Evolutionary conservation across 306 rosid species (phyloP), one percentile per base, ranked within the genome.

Genomic region (Prunus fruticosa): DNA sequence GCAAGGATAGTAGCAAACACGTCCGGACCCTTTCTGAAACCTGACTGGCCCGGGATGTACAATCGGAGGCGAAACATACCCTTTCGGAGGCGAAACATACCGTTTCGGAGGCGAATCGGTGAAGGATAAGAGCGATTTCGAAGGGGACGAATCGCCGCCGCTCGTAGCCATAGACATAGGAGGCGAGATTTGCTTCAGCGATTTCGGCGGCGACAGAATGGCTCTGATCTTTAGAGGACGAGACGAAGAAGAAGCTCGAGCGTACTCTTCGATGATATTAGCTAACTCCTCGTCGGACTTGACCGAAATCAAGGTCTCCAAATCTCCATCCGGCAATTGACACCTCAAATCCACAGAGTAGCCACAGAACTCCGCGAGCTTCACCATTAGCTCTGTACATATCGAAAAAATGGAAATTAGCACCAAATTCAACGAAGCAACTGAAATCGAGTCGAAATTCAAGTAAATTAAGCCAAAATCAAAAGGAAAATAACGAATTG

Each of bases 301-400:
- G 58, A 95, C 67, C n/a, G 97, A 77, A 80, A 95, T 82, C 83
- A 95, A 77, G 0, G 97, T 95, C 74, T 91, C 99, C 60, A 95
- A 69, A 15, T 92, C 97, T n/a, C 97, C 97, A 76, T 47, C 76
- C 1, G 99, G 97, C 64, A 95, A 80, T 11, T 80, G 89, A 62
- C 97, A 95, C 81, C 68, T 73, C 77, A 95, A 63, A 3, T 76
- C 85, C 3, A 80, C 87, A 5, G 97, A 85, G 10, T 81, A 82
- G 41, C 93, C 96, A n/a, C 92, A 89, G 74, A 92, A 82, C 74
- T 90, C 91, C 5, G n/a, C 76, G 13, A 95, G 90, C 86, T 88
- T 92, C 86, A 50, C 75, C 90, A 87, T 89, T 34, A 92, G 74
- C 81, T 88, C 99, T 95, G 85, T 7, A 77, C 76, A 51, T 11